These are phyloP conservation scores for Colletotrichum sp. DNA, from an alignment of 2,329 filamentous ascomycete genomes.

Conservation along the genomic window DNA sequence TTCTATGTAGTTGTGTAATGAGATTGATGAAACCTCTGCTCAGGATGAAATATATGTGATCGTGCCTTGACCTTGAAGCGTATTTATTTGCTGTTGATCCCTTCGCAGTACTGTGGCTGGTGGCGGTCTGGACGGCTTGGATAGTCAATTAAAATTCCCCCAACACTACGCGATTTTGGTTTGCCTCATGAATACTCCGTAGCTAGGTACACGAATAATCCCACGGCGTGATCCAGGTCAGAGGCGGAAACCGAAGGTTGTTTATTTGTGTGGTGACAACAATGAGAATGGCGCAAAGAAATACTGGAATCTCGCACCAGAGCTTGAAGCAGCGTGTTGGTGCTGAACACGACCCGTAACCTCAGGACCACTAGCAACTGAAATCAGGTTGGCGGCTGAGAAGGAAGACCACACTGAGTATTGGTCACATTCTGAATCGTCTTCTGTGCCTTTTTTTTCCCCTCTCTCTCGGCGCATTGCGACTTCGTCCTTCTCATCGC, in stretches of 20 bases:
- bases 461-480: not conserved
- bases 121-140: fast-evolving
- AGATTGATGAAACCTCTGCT: not conserved
- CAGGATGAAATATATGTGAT: fast-evolving
- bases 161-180: not conserved
- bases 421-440: not conserved
- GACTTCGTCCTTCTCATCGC: not conserved
- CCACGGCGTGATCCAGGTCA: not conserved
- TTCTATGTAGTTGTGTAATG: slow-evolving; percentile 6
- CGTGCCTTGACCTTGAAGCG: fast-evolving
- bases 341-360: not conserved
- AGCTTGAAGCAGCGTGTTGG: not conserved
- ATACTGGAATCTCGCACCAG: not conserved
- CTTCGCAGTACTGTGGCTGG: not conserved
- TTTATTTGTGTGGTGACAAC: not conserved
- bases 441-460: not conserved
- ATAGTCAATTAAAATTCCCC: fast-evolving
- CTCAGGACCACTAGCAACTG: not conserved
- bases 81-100: not conserved
- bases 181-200: not conserved
- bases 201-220: not conserved
- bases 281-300: not conserved
- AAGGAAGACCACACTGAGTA: not conserved
- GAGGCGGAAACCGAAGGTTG: not conserved
- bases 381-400: not conserved